A percentile compares a stretch with the other conserved stretches of the same genome.
Conservation (phyloP, 2,329 filamentous ascomycete genomes). For the Hypoxylon sp. region DNA sequence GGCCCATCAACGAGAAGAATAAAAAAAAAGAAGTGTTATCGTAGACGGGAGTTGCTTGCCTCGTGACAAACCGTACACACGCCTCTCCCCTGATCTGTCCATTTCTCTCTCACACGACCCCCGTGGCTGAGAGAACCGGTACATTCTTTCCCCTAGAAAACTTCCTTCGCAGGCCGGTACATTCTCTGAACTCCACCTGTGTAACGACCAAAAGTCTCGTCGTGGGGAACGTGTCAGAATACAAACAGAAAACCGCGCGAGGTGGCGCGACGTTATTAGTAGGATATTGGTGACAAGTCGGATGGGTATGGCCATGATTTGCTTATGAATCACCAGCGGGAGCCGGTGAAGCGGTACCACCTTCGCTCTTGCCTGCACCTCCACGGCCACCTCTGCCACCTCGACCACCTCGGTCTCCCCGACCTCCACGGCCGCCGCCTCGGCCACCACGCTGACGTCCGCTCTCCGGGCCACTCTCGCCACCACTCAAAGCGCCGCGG, state of each 20-base stretch:
- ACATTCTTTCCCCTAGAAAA: slow-evolving; percentile 32
- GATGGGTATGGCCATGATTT: slow-evolving; percentile 27
- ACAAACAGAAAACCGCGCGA: slow-evolving; percentile 38
- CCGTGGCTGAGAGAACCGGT: slow-evolving; percentile 29
- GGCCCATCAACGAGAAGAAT: too few species aligned
- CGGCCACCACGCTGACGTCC: slow-evolving; percentile 64
- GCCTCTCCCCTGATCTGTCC: slow-evolving; percentile 7
- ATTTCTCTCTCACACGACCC: slow-evolving; percentile 21
- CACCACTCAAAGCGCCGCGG: slow-evolving; percentile 68
- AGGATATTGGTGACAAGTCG: slow-evolving; percentile 30
- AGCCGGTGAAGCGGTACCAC: slow-evolving; percentile 63
- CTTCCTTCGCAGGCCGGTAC: slow-evolving; percentile 40
- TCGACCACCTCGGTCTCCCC: slow-evolving; percentile 65
- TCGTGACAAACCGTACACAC: slow-evolving; percentile 26
- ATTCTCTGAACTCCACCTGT: slow-evolving; percentile 41
- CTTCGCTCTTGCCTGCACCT: slow-evolving; percentile 63
- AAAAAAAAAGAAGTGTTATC: too few species aligned
- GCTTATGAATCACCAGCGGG: slow-evolving; percentile 58
- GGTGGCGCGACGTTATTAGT: slow-evolving; percentile 37
- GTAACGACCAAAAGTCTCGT: slow-evolving; percentile 35
- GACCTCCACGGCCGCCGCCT: slow-evolving; percentile 64
- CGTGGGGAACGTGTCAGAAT: slow-evolving; percentile 38
- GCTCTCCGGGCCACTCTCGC: slow-evolving; percentile 73
- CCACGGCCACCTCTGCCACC: slow-evolving; percentile 56
- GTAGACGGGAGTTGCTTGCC: slow-evolving; percentile 19